Evolutionary conservation across 2,329 filamentous ascomycete genomes (phyloP), one percentile per base, ranked within the genome.

Genomic region (Trichoderma arundinaceum): DNA sequence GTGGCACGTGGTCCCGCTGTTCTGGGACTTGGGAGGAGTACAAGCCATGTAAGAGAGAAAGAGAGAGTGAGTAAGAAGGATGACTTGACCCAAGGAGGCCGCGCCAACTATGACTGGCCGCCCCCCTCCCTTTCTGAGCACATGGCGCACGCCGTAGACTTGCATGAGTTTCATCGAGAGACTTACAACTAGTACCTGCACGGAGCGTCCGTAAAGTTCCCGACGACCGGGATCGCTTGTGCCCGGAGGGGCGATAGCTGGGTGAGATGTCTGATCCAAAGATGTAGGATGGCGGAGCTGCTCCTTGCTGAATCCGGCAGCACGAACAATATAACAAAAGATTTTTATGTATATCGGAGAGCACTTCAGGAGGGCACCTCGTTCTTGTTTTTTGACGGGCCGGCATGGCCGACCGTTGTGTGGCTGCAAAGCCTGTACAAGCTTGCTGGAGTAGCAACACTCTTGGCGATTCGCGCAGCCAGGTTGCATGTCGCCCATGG

Each of bases 161-260:
- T 43, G 46, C 58, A 61, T 22, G 46, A 43, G 35, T 51, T 51
- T 52, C 33, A 51, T 61, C 46, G 35, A 43, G 46, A 51, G 35
- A 43, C 38, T 32, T 33, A 33, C 13, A 41, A 3, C 39, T 38
- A 44, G 59, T 38, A 44, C 48, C 48, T 62, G 59, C 48, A 62
- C 48, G 62, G 53, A 44, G 53, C 53, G 62, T 57, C 53, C 61
- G 61, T 53, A 54, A 64, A 56, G 51, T 49, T 64, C 49, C 61
- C 61, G 51, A 38, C 51, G 61, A 64, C 61, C 41, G 32, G 61
- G 61, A 56, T 65, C 53, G 22, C 52, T 22, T 44, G 51, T 51
- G 46, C 33, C 32, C 28, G 61, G 59, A 35, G 52, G 61, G 43
- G 32, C 35, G 61, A 57, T 57, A 39, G 43, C 44, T 35, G 52